These are phyloP conservation scores for Eudorina sp. DNA, from an alignment of 139 green algal genomes.

Conservation along the genomic window DNA sequence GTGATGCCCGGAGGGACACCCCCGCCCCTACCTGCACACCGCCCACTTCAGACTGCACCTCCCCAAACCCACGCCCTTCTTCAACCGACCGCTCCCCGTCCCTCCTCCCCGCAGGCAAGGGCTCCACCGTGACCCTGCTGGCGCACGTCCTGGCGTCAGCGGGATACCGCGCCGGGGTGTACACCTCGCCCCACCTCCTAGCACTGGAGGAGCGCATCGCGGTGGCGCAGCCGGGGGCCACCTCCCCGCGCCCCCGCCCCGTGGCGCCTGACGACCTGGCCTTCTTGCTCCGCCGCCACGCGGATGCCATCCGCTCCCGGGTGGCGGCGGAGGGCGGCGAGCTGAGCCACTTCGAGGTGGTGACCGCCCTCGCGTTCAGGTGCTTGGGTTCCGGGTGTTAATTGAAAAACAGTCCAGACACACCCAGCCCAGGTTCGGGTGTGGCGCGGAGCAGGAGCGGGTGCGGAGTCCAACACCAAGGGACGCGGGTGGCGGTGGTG, in stretches of 20 bases:
- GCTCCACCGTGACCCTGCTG: conserved; percentile 82
- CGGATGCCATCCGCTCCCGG: conserved; percentile 11
- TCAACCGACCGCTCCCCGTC: not conserved
- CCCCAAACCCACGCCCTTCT: not conserved
- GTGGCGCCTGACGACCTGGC: conserved; percentile 34
- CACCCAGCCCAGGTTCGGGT: too few relatives aligned
- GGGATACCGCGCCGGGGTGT: conserved; percentile 77
- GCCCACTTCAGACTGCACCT: too few relatives aligned
- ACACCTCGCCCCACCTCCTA: conserved; percentile 89
- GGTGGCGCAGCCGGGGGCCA: conserved; percentile 33
- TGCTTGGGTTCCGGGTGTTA: too few relatives aligned
- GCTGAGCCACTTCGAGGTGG: conserved; percentile 89
- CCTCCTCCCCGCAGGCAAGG: conserved; percentile 77
- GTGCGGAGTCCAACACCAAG: too few relatives aligned
- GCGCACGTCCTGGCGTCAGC: conserved; percentile 69
- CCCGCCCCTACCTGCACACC: too few relatives aligned
- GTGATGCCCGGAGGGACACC: too few relatives aligned
- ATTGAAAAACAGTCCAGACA: too few relatives aligned
- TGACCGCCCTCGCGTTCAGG: conserved; percentile 84
- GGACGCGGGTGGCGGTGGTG: too few relatives aligned
- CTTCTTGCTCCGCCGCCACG: not conserved
- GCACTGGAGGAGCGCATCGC: conserved; percentile 83
- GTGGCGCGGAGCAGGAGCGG: too few relatives aligned
- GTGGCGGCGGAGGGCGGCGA: conserved; percentile 45
- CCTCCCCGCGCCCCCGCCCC: not conserved